Base-by-base conservation (phyloP, 2,329 filamentous ascomycete genomes). In the Aspergillus sp. region DNA sequence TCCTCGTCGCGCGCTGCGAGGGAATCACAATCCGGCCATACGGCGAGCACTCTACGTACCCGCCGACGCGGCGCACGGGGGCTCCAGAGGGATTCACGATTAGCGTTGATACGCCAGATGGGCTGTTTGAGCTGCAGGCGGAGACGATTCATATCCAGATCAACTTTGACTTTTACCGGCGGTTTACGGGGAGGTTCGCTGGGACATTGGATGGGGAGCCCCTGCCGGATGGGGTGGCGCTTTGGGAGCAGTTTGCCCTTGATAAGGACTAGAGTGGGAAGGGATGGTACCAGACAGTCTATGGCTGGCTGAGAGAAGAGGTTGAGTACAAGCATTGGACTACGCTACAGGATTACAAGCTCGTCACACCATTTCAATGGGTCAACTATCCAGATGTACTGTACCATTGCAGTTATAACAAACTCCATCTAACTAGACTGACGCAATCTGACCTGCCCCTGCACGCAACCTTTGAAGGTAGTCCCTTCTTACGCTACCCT, bases 171-270 rank as follows among this genome's bases (percentile, higher is more conserved):
- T 45, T 52, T 28, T 59, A 48, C 30, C 56, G 22, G 1, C 11
- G 41, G 17, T 59, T 53, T 13, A 59, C 48, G 3, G 49, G 56
- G 2, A 17, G 11, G 8, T 45, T 53, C n/a, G 53, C 28, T 5
- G 48, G 47, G n/a, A 48, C 49, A 1, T 38, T 53, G 48, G 19
- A 59, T 38, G 56, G 49, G 15, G n/a, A 53, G 38, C 15, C 4
- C 3, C 38, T 41, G 1, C 48, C 48, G 17, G 56, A n/a, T 17
- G 56, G 56, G 3, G 49, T 45, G 17, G 34, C 48, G 38, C 48
- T 59, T 9, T 59, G 49, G 56, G 41, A 59, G 22, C 56, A 59
- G 41, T 46, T 57, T 23, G 13, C 38, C 9, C 22, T 57, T 25
- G 34, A 13, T 3, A 41, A 41, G 22, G 46, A 48, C 6, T 48